phyloP scores from a whole-genome alignment of 2,329 filamentous ascomycete genomes.

The Lachnellula occidentalis region DNA sequence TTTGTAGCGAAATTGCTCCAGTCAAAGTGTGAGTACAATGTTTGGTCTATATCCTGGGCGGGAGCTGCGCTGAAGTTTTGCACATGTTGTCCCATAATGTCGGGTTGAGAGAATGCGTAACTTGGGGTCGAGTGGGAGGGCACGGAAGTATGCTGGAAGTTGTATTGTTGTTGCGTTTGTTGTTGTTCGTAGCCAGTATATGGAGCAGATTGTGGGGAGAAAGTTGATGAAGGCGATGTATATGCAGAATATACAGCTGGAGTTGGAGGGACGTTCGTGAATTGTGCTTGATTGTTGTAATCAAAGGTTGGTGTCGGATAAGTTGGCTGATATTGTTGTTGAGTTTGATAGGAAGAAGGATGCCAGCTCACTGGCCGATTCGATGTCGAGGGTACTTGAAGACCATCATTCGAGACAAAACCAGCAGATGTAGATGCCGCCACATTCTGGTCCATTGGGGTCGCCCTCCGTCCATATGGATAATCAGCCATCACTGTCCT shows the following conservation, averaged over 20 bases:
- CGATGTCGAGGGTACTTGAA: slow-evolving; percentile 29
- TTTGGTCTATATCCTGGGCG: slow-evolving; percentile 18
- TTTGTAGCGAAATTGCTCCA: slow-evolving; percentile 45
- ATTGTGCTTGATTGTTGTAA: slow-evolving; percentile 14
- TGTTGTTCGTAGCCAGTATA: slow-evolving; percentile 31
- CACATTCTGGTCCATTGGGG: slow-evolving; percentile 34
- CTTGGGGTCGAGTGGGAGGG: slow-evolving; percentile 7
- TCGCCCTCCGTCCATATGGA: slow-evolving; percentile 23
- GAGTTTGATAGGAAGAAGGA: slow-evolving; percentile 48
- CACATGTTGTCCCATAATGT: slow-evolving; percentile 10
- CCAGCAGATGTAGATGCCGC: slow-evolving; percentile 43
- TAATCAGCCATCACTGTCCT: slow-evolving; percentile 51
- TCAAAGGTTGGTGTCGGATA: slow-evolving; percentile 36
- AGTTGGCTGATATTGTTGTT: slow-evolving; percentile 33
- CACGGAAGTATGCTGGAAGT: slow-evolving; percentile 10
- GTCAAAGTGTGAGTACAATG: slow-evolving; percentile 31
- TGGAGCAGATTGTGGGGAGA: slow-evolving; percentile 49
- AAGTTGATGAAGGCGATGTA: slow-evolving; percentile 49
- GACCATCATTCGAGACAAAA: slow-evolving; percentile 33
- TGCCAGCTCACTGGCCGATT: slow-evolving; percentile 71
- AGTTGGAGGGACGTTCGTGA: slow-evolving; percentile 36
- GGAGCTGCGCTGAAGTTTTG: slow-evolving; percentile 11
- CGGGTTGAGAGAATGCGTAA: slow-evolving; percentile 15
- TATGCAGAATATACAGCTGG: slow-evolving; percentile 52
- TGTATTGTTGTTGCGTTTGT: slow-evolving; percentile 22